Conservation (phyloP, 257 asterid genomes). For the Capsicum baccatum region DNA sequence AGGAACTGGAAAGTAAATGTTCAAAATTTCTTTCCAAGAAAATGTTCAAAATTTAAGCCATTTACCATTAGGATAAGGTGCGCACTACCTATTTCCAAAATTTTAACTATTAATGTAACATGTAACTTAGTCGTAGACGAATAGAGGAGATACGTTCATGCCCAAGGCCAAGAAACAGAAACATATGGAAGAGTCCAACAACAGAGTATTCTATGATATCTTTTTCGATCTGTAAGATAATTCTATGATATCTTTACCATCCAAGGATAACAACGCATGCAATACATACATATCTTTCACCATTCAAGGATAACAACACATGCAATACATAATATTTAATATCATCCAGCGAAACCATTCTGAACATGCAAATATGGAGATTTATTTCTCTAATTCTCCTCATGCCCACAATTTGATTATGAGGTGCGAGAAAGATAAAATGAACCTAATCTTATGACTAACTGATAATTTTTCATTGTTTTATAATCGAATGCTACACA, state of each 20-base stretch:
- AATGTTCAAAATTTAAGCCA: background rate
- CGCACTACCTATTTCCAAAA: background rate
- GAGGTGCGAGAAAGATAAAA: background rate
- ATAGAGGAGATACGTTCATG: background rate
- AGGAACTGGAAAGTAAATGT: background rate
- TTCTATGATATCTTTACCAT: background rate
- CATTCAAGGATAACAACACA: background rate
- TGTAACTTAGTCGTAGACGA: background rate
- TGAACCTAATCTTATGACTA: constrained; percentile 3
- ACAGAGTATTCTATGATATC: background rate
- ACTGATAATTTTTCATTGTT: background rate
- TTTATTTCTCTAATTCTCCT: background rate
- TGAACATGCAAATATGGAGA: constrained; percentile 3
- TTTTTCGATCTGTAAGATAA: background rate
- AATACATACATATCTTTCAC: background rate
- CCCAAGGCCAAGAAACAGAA: background rate
- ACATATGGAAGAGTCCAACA: background rate
- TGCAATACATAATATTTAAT: background rate
- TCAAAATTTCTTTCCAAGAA: background rate
- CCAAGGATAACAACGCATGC: background rate
- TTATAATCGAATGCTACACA: background rate
- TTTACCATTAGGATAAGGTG: background rate
- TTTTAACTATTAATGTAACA: background rate
- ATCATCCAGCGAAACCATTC: background rate
- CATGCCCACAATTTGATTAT: background rate